Evolutionary conservation across 768 basidiomycete species (phyloP), one percentile per base, ranked within the genome.

Genomic region (Xerocomellus dryophilus): DNA sequence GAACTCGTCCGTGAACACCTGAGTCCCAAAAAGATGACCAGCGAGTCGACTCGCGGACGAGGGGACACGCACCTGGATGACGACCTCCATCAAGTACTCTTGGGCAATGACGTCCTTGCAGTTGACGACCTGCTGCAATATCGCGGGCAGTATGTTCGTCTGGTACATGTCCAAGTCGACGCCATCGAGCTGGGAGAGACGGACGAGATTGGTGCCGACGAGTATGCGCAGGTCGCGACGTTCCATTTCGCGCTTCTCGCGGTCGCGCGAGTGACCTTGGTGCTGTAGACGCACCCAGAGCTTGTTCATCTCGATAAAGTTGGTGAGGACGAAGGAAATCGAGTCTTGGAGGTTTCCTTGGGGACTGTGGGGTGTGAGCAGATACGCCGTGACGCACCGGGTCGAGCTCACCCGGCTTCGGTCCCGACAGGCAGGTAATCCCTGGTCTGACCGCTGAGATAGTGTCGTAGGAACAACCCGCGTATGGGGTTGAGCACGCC

Each of bases 301-400:
- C 70, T 98, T 99, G 81, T 98, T 98, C 96, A 98, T 99, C 68
- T 99, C 97, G 68, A 99, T 93, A 66, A 99, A 98, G 72, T 98
- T 98, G 56, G 94, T 98, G 54, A 99, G 80, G 38, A 98, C 94
- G 68, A 98, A 98, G 3, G 84, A 83, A 58, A 92, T 96, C 1
- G 95, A 98, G 71, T 99, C 97, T 73, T 94, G 88, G 2, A 99
- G 78, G 67, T 93, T 91, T 44, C 96, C 97, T 44, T 76, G 71
- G 15, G 94, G 90, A 17, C 94, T 97, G 51, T 15, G 25, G 2
- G 5, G 9, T 3, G 17, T 34, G 2, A 34, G 41, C 17, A 20
- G 29, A 7, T 10, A 2, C 1, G 5, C 2, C 5, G 2, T 29
- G 1, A 9, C 47, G 15, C 55, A 3, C 38, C 14, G 4, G 8